phyloP scores from a whole-genome alignment of 345 rosid genomes.

The Camelina sativa region DNA sequence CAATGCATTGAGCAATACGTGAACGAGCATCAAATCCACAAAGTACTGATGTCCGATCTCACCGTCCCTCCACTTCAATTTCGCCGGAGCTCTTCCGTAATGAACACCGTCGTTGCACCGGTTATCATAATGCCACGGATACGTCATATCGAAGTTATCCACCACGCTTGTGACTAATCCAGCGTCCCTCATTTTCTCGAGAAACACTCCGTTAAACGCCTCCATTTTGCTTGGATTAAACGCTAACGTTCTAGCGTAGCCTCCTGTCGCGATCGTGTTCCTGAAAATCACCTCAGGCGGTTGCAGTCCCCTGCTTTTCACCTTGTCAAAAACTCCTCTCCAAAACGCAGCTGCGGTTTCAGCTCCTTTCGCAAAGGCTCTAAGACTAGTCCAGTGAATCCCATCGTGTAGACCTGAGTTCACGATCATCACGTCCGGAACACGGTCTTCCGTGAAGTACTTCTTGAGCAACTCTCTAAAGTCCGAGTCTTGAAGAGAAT shows the following conservation, averaged over 20 bases:
- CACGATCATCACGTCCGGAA: constrained; percentile 78
- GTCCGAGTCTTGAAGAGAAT: constrained; percentile 67
- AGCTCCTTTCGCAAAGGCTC: constrained; percentile 65
- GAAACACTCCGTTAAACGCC: constrained; percentile 66
- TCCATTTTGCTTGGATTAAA: constrained; percentile 96
- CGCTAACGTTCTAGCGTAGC: constrained; percentile 70
- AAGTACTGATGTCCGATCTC: constrained; percentile 95
- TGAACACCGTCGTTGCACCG: constrained; percentile 93
- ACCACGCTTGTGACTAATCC: constrained; percentile 72
- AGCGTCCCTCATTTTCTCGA: constrained; percentile 70
- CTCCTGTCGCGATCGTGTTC: constrained; percentile 84
- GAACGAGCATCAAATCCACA: constrained; percentile 93
- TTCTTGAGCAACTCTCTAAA: constrained; percentile 69
- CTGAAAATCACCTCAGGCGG: constrained; percentile 71
- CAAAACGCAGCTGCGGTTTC: constrained; percentile 74
- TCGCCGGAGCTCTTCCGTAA: constrained; percentile 84
- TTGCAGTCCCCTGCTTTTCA: constrained; percentile 61
- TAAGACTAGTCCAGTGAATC: constrained; percentile 58
- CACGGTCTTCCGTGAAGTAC: constrained; percentile 67
- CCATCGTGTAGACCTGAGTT: constrained; percentile 97
- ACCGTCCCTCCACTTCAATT: constrained; percentile 92
- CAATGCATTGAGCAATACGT: constrained; percentile 76
- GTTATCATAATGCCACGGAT: constrained; percentile 93
- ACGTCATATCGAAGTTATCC: constrained; percentile 90
- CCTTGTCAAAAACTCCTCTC: constrained; percentile 66